These are phyloP conservation scores for Cladorrhinum sp. DNA, from an alignment of 2,329 filamentous ascomycete genomes.

Conservation along the genomic window DNA sequence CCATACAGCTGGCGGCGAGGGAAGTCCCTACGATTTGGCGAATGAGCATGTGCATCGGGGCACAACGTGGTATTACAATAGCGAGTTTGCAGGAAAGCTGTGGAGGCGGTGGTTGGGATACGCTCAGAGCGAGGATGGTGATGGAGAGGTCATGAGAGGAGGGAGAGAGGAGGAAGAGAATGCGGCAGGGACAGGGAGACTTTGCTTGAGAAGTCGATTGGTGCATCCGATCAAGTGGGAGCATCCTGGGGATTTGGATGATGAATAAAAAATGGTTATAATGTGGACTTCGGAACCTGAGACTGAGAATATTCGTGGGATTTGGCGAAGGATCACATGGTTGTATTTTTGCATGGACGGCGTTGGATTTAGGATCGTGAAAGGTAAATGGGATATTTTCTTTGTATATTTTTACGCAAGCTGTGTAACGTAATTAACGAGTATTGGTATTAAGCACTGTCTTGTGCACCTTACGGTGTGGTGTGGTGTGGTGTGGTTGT, in stretches of 20 bases:
- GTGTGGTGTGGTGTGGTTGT: too few relatives aligned
- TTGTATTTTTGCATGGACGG: background rate
- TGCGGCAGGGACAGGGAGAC: constrained; percentile 53
- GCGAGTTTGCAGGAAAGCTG: constrained; percentile 70
- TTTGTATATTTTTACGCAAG: background rate
- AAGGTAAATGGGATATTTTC: background rate
- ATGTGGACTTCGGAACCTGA: background rate
- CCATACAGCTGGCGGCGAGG: constrained; percentile 60
- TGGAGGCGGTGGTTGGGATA: constrained; percentile 76
- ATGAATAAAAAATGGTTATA: background rate
- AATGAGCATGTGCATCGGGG: constrained; percentile 83
- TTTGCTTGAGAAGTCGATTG: constrained; percentile 78
- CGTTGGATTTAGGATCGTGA: background rate
- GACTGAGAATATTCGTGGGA: background rate
- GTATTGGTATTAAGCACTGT: background rate
- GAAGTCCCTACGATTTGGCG: constrained; percentile 63
- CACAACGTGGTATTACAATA: constrained; percentile 82
- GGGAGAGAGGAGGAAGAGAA: constrained; percentile 51
- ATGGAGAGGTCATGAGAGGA: constrained; percentile 41
- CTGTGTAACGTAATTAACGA: background rate
- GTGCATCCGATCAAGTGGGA: constrained; percentile 77
- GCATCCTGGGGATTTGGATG: constrained; percentile 42
- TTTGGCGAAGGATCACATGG: background rate
- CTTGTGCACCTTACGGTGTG: background rate
- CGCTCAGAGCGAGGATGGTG: constrained; percentile 52